Base-by-base conservation (phyloP, 495 filamentous ascomycete species). In the Elasticomyces elasticus region DNA sequence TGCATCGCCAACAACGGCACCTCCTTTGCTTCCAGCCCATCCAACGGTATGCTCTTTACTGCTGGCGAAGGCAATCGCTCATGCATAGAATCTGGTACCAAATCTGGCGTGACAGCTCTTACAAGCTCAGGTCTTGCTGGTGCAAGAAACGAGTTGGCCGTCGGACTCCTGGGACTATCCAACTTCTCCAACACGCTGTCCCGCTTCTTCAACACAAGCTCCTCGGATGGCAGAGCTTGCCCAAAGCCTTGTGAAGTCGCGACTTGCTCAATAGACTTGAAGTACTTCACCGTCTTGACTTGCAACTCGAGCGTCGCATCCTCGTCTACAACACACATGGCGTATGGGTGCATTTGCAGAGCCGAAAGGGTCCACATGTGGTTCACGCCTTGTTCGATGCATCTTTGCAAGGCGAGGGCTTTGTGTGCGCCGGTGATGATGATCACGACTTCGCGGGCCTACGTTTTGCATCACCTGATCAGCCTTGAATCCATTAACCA, bases 311-410 rank as follows among this genome's bases (percentile, higher is more conserved):
- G 71, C 0, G 87, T 91, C 9, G 87, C 87, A 62, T 94, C 87
- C 51, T 89, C 86, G 59, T 94, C 87, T 42, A 86, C 87, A 2
- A 91, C 85, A 30, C 91, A 78, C 74, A 91, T 75, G 19, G 85
- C 79, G 62, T 89, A 81, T 4, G 79, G 84, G 63, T 91, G 87
- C 58, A 91, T 62, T 67, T 94, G 87, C 52, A 94, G 73, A 25
- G 78, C 79, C 5, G 85, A 89, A 9, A 89, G 75, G 0, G 87
- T 91, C 85, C 86, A 91, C 86, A 90, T 90, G 71, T 91, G 86
- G 64, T 88, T 89, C 38, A 94, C 78, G 7, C 84, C 85, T 26
- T 82, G 82, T 64, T 94, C 87, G 27, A 94, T 80, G 59, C 85
- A 88, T 55, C 80, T 82, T 62, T 90, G 82, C 54, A 91, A 67